Percentiles rank a stretch among this genome's conserved stretches.
Evolutionary conservation across 2,329 filamentous ascomycete genomes (phyloP).

Genomic region (Colletotrichum siamense): DNA sequence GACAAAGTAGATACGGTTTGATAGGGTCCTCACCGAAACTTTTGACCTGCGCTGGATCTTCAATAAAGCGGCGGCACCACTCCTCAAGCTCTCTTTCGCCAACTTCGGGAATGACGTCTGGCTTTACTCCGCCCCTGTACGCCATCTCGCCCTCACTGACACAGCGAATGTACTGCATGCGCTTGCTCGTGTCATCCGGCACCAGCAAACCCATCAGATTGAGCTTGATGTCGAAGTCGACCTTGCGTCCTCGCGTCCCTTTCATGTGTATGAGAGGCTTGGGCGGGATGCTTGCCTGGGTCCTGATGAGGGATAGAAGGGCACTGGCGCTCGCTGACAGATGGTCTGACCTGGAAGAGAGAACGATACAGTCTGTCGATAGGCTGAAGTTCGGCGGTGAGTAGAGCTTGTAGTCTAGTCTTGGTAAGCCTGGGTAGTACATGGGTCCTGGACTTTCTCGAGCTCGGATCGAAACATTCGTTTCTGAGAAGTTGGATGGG

Average conservation of each 20-base stretch:
- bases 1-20: not conserved
- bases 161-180: slow-evolving; percentile 60
- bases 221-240: slow-evolving; percentile 59
- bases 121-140: slow-evolving; percentile 51
- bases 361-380: slow-evolving; percentile 51
- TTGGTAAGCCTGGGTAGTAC: slow-evolving; percentile 52
- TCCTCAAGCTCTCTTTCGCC: slow-evolving; percentile 49
- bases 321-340: slow-evolving; percentile 51
- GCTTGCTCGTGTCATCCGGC: slow-evolving; percentile 46
- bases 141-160: slow-evolving; percentile 55
- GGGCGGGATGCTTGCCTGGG: slow-evolving; percentile 57
- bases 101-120: slow-evolving; percentile 48
- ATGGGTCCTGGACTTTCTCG: slow-evolving; percentile 30
- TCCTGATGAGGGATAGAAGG: slow-evolving; percentile 51
- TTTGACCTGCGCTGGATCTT: slow-evolving; percentile 50
- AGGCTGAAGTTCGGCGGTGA: slow-evolving; percentile 56
- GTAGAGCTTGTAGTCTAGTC: slow-evolving; percentile 58
- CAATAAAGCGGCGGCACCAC: slow-evolving; percentile 54
- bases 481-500: slow-evolving; percentile 28
- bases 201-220: slow-evolving; percentile 61
- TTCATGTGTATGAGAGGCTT: slow-evolving; percentile 58
- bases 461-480: not conserved
- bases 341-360: slow-evolving; percentile 53
- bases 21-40: slow-evolving; percentile 39
- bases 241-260: slow-evolving; percentile 46